Base-by-base conservation (phyloP, 768 basidiomycete genomes). In the Lactifluus subvellereus region DNA sequence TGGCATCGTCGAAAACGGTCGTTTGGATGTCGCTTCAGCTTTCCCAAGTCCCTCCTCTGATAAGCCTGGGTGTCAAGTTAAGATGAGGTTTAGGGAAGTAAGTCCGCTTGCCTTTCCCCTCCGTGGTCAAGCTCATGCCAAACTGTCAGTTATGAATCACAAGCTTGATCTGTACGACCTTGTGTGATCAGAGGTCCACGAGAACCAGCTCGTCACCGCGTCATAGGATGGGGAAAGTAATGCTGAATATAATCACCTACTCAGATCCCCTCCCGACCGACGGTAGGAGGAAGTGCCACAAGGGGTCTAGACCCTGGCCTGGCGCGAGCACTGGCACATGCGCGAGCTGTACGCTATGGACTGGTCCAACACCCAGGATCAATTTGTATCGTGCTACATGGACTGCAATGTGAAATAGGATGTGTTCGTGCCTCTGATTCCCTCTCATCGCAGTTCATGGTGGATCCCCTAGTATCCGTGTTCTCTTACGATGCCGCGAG, bases 291-390 rank as follows among this genome's bases (percentile, higher is more conserved):
- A 71, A 66, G 73, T 67, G 27, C 67, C 35, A 55, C 55, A 76
- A 73, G 71, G 65, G 48, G 48, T 65, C 7, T 75, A 98, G 94
- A 89, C 93, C 69, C 82, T 88, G 64, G 84, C 84, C 53, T 98
- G 96, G 95, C 89, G 92, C 69, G 96, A 98, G 74, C 96, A n/a
- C n/a, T n/a, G n/a, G n/a, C n/a, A 98, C 74, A 84, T 87, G 13
- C 84, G 87, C 54, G 96, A 98, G 72, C 91, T 94, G 7, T 94
- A 91, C 77, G 89, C 88, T 11, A 84, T 98, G 5, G 92, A 98
- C 73, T 98, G 96, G 95, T 94, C 89, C 65, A 98, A 97, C 74
- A 74, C 95, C 65, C 85, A 87, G 69, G 89, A 93, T 66, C 82
- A 83, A 0, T 95, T 96, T 72, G 83, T 82, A 7, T 94, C 94